Base-by-base conservation (phyloP, 108 stramenopile genomes). In the Skeletonema marinoi region DNA sequence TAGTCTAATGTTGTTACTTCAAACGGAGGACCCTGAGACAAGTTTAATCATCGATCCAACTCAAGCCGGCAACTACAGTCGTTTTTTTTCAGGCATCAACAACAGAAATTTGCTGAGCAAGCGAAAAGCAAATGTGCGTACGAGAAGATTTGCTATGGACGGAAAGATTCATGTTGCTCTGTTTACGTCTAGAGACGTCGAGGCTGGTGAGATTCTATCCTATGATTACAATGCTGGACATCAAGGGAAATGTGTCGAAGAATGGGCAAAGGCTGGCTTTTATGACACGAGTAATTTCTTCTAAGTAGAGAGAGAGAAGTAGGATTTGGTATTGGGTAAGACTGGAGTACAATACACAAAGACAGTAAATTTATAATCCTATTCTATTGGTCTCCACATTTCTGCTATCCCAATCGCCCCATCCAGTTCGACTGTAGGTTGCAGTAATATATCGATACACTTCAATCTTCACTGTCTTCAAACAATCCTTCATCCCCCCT, bases 201-300 rank as follows among this genome's bases (percentile, higher is more conserved):
- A 78, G n/a, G 63, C 74, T 13, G 86, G 86, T 32, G 86, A 83
- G 65, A 80, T 75, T 63, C 71, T 86, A 1, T 62, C 75, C 17
- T 86, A 86, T 65, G 86, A 86, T 68, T 86, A 86, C 62, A 86
- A 86, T 61, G 82, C 82, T 19, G 86, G 86, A 29, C 66, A 75
- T n/a, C 59, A 80, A 25, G 81, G 78, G 11, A 75, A 83, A 69
- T 62, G 65, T 31, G 62, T 74, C 3, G 82, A 78, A 41, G 56
- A 83, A 41, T 80, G 72, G 82, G 60, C 70, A 36, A 68, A 80
- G 58, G 50, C 68, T 31, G 86, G 86, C 16, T 86, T 86, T 58
- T 86, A 86, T 73, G 85, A 86, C 63, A 86, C 85, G 6, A 72
- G 74, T 39, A 83, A 86, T 31, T 86, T 86, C 66, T 80, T 83